Percentiles rank a stretch among this genome's conserved stretches.
phyloP scores from a whole-genome alignment of 352 stramenopile species.

The Sclerospora graminicola region DNA sequence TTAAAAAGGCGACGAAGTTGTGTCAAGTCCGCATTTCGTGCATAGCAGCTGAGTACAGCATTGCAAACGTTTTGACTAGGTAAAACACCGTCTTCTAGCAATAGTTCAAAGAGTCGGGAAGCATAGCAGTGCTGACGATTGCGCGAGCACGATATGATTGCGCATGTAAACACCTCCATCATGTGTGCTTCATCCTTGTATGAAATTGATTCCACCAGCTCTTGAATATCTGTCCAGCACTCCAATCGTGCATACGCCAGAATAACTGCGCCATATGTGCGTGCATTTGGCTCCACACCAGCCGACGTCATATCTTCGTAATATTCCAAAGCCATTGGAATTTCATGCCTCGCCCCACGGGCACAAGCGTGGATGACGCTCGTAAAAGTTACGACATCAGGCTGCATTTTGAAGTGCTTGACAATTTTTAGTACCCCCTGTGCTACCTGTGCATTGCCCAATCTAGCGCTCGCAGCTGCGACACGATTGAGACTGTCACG shows the following conservation, averaged over 20 bases:
- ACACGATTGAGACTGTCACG: constrained; percentile 50
- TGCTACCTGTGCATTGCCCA: constrained; percentile 56
- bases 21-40: constrained; percentile 43
- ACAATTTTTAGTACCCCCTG: constrained; percentile 62
- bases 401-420: constrained; percentile 49
- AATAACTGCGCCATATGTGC: constrained; percentile 65
- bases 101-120: constrained; percentile 46
- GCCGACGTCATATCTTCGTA: constrained; percentile 68
- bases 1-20: constrained; percentile 55
- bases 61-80: constrained; percentile 66
- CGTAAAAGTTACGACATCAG: constrained; percentile 69
- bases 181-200: constrained; percentile 48
- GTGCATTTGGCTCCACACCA: constrained; percentile 48
- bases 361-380: constrained; percentile 74
- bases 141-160: constrained; percentile 68
- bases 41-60: constrained; percentile 53
- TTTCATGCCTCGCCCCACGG: constrained; percentile 33
- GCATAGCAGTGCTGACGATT: constrained; percentile 57
- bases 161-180: constrained; percentile 53
- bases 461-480: constrained; percentile 46
- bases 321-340: constrained; percentile 46
- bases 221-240: constrained; percentile 57
- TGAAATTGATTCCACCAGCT: constrained; percentile 43
- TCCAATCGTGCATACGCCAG: constrained; percentile 61
- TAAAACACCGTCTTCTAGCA: constrained; percentile 59